Evolutionary conservation across 208 protist species (phyloP).

Genomic region (Crithidia brevicula): DNA sequence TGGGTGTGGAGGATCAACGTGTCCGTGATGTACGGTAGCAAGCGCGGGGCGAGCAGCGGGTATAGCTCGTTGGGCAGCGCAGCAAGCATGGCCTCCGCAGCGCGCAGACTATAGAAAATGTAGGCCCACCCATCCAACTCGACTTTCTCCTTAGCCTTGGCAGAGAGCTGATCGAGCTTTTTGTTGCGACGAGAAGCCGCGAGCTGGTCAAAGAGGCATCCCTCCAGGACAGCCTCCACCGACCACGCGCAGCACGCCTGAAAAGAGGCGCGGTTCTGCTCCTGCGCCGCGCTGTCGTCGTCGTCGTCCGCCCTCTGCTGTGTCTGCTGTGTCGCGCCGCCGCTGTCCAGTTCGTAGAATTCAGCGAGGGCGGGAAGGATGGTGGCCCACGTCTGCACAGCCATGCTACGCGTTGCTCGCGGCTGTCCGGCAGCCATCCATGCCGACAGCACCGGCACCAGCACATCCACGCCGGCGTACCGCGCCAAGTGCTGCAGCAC

Average conservation of each 20-base stretch:
- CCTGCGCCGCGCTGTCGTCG: constrained; percentile 21
- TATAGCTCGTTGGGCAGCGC: constrained; percentile 61
- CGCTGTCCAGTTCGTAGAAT: constrained; percentile 36
- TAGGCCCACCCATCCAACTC: constrained; percentile 76
- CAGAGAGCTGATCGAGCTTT: constrained; percentile 31
- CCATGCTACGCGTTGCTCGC: constrained; percentile 59
- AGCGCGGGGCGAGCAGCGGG: constrained; percentile 33
- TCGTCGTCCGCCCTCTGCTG: constrained; percentile 6
- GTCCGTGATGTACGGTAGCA: constrained; percentile 50
- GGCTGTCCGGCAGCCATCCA: constrained; percentile 58
- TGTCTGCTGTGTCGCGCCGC: neutral
- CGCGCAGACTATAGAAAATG: constrained; percentile 85
- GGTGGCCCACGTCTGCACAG: constrained; percentile 73
- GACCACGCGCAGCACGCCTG: constrained; percentile 69
- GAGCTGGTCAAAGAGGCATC: constrained; percentile 70
- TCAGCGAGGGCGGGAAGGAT: constrained; percentile 56
- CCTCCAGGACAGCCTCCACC: constrained; percentile 55
- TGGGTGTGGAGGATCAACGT: constrained; percentile 76
- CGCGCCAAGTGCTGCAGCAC: constrained; percentile 68
- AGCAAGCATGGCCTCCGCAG: constrained; percentile 60
- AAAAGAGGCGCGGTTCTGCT: constrained; percentile 45
- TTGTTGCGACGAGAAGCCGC: constrained; percentile 33
- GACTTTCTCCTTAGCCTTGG: constrained; percentile 54
- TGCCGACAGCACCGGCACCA: constrained; percentile 67
- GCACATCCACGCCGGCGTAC: constrained; percentile 76